Base-by-base conservation (phyloP, 139 green algal species). In the Chlorella sp. region DNA sequence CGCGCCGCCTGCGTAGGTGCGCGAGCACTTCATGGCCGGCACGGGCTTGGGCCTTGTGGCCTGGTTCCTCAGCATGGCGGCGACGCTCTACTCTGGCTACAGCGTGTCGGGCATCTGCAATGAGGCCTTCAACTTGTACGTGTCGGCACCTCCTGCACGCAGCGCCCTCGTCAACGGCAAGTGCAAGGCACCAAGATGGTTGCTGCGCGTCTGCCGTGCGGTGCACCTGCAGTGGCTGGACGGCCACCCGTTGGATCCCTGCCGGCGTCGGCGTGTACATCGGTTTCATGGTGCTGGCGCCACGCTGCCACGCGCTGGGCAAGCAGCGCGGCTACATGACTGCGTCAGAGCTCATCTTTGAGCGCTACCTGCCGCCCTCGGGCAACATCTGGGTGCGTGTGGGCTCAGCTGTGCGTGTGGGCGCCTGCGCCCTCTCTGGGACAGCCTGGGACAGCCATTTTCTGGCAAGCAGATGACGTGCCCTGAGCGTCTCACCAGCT, bases 31-130 rank as follows among this genome's bases (percentile, higher is more conserved):
- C 67, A 70, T 83, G 10, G 74, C 81, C 0, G 74, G 74, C 5
- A 67, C 31, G 34, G 81, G 81, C 2, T 27, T 86, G 35, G 74
- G 66, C 20, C 66, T 60, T 0, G 65, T 86, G 17, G 67, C 72
- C 26, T 86, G 81, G 81, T 86, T 86, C 68, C 83, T 82, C 67
- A 80, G 74, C 3, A 86, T 86, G 81, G 67, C 77, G 35, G 76
- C 81, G 2, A 76, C 81, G 2, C 69, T 86, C 5, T 86, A 81
- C 50, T 78, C 67, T 3, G 81, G 81, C 32, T 86, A 86, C 68
- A 81, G 77, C 23, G 81, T 86, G 1, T 74, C 49, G 42, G 67
- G 80, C 5, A 86, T 86, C 31, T 74, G 81, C n/a, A 71, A 76
- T 67, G 81, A 86, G 66, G 74, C 77, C 5, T 86, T 81, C 55